These are phyloP conservation scores for Monilinia laxa DNA, from an alignment of 2,329 filamentous ascomycete genomes.

Conservation along the genomic window DNA sequence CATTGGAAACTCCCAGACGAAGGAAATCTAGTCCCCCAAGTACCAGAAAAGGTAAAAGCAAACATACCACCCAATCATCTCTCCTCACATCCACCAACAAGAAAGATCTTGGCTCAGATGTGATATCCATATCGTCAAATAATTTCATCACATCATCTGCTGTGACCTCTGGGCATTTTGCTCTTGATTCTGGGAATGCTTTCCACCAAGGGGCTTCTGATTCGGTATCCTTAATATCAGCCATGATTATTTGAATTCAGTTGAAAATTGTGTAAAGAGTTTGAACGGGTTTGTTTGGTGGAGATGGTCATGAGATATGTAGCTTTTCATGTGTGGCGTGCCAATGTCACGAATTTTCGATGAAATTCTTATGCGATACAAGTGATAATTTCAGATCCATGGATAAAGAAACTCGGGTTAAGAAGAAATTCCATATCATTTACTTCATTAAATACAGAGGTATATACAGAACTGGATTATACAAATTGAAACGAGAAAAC, in stretches of 20 bases:
- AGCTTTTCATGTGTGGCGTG: conserved; percentile 9
- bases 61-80: conserved; percentile 49
- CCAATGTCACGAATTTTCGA: background rate
- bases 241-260: conserved; percentile 20
- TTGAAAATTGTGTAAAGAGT: background rate
- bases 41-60: background rate
- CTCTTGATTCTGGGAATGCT: conserved; percentile 46
- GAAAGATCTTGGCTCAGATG: conserved; percentile 42
- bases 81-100: conserved; percentile 55
- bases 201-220: conserved; percentile 32
- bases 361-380: background rate
- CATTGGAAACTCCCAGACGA: too few species aligned
- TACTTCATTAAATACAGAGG: conserved; percentile 20
- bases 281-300: conserved; percentile 1
- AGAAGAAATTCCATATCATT: background rate
- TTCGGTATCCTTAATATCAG: conserved; percentile 10
- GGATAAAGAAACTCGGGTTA: background rate
- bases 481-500: conserved; percentile 9
- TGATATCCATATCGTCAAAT: conserved; percentile 44
- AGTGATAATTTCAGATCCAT: background rate
- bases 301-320: conserved; percentile 1
- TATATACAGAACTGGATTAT: conserved; percentile 18
- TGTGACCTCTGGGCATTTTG: conserved; percentile 44
- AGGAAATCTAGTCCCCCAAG: background rate
- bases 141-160: conserved; percentile 45